These are phyloP conservation scores for Arabidopsis hybrid DNA, from an alignment of 441 rosid genomes.

Conservation along the genomic window DNA sequence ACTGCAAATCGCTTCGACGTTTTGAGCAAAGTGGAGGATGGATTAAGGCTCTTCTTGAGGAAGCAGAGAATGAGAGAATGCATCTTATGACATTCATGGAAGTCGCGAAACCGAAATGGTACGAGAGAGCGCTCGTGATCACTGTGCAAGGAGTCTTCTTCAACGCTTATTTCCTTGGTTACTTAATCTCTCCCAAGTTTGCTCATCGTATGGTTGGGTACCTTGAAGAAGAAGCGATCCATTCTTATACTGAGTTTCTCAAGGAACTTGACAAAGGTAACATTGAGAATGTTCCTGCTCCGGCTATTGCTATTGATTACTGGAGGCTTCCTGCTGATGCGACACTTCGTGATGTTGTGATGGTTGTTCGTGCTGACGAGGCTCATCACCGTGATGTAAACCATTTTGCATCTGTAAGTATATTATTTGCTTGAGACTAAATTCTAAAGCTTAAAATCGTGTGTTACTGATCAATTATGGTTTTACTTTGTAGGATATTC, in stretches of 20 bases:
- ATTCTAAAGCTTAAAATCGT: too few relatives aligned
- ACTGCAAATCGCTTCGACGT: slow-evolving; percentile 69
- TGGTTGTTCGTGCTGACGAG: slow-evolving; percentile 85
- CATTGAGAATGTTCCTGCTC: slow-evolving; percentile 78
- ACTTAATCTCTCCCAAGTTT: slow-evolving; percentile 75
- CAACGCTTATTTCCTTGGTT: slow-evolving; percentile 79
- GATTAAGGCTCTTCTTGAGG: slow-evolving; percentile 80
- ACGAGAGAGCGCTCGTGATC: slow-evolving; percentile 77
- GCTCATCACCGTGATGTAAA: slow-evolving; percentile 95
- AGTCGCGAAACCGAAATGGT: slow-evolving; percentile 75
- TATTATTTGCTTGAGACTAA: background rate
- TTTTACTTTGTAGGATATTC: slow-evolving; percentile 58
- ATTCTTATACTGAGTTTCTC: slow-evolving; percentile 81
- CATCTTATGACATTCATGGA: slow-evolving; percentile 94
- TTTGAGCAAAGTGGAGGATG: slow-evolving; percentile 96
- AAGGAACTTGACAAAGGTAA: slow-evolving; percentile 76
- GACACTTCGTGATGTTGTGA: slow-evolving; percentile 74
- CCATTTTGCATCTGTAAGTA: slow-evolving; percentile 76
- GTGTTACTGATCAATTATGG: background rate
- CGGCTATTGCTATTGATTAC: slow-evolving; percentile 91
- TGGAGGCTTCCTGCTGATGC: slow-evolving; percentile 79
- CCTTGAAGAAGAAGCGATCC: slow-evolving; percentile 89
- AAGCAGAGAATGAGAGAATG: slow-evolving; percentile 97
- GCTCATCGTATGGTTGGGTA: slow-evolving; percentile 87
- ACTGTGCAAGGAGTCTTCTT: slow-evolving; percentile 86